A percentile compares a stretch with the other conserved stretches of the same genome.
Conservation (phyloP, 2,329 filamentous ascomycete genomes). For the Aspergillus viridinutans region DNA sequence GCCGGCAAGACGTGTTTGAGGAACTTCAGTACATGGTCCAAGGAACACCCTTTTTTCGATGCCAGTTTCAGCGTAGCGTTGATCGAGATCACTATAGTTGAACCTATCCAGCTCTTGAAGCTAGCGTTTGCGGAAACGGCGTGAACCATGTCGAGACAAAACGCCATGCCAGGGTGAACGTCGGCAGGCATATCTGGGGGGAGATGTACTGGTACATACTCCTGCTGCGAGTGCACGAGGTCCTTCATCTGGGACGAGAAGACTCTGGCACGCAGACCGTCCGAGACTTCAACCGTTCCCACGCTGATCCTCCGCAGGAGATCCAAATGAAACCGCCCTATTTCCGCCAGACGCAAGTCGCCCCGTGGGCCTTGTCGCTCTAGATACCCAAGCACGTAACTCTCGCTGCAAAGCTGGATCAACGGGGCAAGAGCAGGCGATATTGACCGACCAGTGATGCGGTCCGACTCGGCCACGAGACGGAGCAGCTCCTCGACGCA, state of each 20-base stretch:
- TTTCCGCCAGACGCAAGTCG: background rate
- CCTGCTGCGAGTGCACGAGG: background rate
- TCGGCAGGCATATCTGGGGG: background rate
- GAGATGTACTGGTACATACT: background rate
- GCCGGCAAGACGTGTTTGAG: background rate
- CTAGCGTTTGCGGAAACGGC: background rate
- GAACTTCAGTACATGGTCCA: background rate
- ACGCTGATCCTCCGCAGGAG: background rate
- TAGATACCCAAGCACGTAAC: background rate
- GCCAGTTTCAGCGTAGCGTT: background rate
- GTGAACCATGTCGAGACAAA: background rate
- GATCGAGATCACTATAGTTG: background rate
- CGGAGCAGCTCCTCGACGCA: background rate
- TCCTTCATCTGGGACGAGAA: background rate
- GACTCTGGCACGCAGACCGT: background rate
- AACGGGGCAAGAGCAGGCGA: background rate
- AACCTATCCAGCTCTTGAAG: background rate
- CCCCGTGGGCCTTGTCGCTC: background rate
- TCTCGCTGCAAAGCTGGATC: background rate
- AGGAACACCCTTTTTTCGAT: background rate
- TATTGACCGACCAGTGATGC: background rate
- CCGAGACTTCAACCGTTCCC: background rate
- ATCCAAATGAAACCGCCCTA: background rate
- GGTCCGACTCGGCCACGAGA: background rate
- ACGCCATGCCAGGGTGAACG: background rate